Conservation (phyloP, 164 flowering plant species). For the Houttuynia cordata region DNA sequence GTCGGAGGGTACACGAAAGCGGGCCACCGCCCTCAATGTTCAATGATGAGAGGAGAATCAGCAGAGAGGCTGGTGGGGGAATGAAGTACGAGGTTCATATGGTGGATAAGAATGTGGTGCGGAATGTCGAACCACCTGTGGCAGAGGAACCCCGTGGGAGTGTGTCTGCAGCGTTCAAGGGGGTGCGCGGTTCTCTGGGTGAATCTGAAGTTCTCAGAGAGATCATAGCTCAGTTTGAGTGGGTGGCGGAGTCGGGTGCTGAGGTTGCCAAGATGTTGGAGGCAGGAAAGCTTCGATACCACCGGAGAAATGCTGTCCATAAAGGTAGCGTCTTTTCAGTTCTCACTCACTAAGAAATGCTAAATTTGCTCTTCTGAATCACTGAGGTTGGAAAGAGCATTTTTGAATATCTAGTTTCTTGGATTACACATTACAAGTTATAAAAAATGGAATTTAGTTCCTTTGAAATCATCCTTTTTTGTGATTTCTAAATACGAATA, state of each 20-base stretch:
- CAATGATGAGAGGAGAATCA: conserved; percentile 11
- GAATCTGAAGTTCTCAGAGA: conserved; percentile 47
- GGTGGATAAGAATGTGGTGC: conserved; percentile 70
- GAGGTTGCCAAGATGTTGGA: conserved; percentile 78
- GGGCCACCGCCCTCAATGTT: not conserved
- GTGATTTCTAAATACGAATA: not conserved
- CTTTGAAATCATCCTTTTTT: no score
- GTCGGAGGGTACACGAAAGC: conserved; percentile 16
- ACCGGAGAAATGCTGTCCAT: conserved; percentile 41
- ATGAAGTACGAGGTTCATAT: conserved; percentile 62
- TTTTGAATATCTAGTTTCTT: not conserved
- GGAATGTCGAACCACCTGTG: conserved; percentile 20
- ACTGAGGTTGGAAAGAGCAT: no score
- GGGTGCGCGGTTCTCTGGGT: conserved; percentile 22
- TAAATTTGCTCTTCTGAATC: not conserved
- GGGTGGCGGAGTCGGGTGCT: conserved; percentile 57
- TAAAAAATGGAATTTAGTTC: not conserved
- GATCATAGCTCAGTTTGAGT: conserved; percentile 61
- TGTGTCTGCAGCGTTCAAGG: conserved; percentile 25
- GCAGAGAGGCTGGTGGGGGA: conserved; percentile 13
- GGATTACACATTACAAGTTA: not conserved
- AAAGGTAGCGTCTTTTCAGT: conserved; percentile 26
- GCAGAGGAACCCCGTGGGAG: conserved; percentile 16
- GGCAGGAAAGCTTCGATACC: conserved; percentile 65
- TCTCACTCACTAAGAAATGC: not conserved